phyloP scores from a whole-genome alignment of 257 asterid genomes.

The Nicotiana paniculata region DNA sequence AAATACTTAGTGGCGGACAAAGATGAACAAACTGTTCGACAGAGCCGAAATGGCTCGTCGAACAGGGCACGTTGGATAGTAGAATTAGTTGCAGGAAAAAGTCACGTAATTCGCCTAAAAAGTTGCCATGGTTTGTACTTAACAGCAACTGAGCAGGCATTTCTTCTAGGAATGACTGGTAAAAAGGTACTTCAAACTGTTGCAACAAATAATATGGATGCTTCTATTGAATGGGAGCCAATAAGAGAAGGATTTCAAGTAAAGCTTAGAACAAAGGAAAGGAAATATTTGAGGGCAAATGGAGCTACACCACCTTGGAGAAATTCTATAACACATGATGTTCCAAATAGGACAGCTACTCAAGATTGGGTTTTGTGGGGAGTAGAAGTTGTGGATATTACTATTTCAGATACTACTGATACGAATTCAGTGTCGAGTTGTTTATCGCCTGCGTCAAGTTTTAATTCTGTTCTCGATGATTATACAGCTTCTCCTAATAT shows the following conservation, averaged over 20 bases:
- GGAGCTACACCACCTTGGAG: constrained; percentile 82
- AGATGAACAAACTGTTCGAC: constrained; percentile 33
- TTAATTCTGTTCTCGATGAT: constrained; percentile 35
- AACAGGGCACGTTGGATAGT: constrained; percentile 48
- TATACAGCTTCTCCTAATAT: constrained; percentile 39
- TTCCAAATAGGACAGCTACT: constrained; percentile 69
- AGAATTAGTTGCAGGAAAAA: constrained; percentile 48
- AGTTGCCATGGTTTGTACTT: constrained; percentile 68
- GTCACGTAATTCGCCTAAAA: constrained; percentile 42
- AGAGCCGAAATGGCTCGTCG: constrained; percentile 29
- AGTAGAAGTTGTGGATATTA: constrained; percentile 54
- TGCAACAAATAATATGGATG: constrained; percentile 24
- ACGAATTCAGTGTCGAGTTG: constrained; percentile 3
- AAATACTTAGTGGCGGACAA: constrained; percentile 34
- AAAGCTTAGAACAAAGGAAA: constrained; percentile 52
- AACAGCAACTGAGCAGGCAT: constrained; percentile 53
- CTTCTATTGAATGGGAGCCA: constrained; percentile 58
- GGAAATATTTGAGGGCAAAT: constrained; percentile 72
- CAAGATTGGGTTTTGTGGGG: constrained; percentile 78
- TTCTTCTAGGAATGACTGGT: constrained; percentile 73
- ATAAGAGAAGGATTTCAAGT: constrained; percentile 51
- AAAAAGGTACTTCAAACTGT: constrained; percentile 50
- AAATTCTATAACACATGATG: constrained; percentile 68
- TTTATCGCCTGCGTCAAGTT: constrained; percentile 32
- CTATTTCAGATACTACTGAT: constrained; percentile 19